phyloP scores from a whole-genome alignment of 257 asterid species.

The Verbena officinalis region DNA sequence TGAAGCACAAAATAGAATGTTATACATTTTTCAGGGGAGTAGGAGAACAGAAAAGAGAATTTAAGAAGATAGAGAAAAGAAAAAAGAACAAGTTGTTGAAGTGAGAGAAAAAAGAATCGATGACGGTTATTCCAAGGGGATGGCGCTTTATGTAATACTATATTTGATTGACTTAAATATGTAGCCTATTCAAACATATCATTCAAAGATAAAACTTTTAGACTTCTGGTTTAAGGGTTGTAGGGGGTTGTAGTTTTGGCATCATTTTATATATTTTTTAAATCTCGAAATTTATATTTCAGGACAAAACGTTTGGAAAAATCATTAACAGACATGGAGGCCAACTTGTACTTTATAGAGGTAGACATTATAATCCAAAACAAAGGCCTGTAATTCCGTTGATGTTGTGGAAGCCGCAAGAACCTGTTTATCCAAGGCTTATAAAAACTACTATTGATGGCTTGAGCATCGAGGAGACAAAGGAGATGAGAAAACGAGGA shows the following conservation, averaged over 20 bases:
- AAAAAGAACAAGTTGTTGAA: too few relatives aligned
- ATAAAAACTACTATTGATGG: slow-evolving; percentile 83
- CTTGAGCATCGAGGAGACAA: slow-evolving; percentile 84
- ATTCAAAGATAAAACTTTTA: not conserved
- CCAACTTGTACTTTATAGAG: slow-evolving; percentile 68
- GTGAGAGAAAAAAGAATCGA: too few relatives aligned
- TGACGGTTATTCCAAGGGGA: too few relatives aligned
- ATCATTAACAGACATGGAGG: slow-evolving; percentile 84
- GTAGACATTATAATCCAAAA: slow-evolving; percentile 67
- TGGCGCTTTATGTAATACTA: too few relatives aligned
- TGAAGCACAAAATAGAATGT: too few relatives aligned
- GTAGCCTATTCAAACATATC: too few relatives aligned
- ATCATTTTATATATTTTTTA: not conserved
- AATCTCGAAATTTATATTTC: slow-evolving; percentile 28
- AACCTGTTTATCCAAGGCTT: slow-evolving; percentile 92
- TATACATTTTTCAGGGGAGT: too few relatives aligned
- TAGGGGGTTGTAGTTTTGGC: slow-evolving; percentile 5
- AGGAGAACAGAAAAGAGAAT: too few relatives aligned
- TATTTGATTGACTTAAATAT: too few relatives aligned
- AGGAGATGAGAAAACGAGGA: slow-evolving; percentile 81
- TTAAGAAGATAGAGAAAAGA: too few relatives aligned
- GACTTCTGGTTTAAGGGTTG: too few relatives aligned
- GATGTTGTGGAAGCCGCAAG: slow-evolving; percentile 97
- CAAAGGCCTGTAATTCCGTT: slow-evolving; percentile 70
- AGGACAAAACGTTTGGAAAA: slow-evolving; percentile 90